A percentile compares a stretch with the other conserved stretches of the same genome.
Evolutionary conservation across 805 yeast genomes (phyloP).

Genomic region (Lachancea mirantina): DNA sequence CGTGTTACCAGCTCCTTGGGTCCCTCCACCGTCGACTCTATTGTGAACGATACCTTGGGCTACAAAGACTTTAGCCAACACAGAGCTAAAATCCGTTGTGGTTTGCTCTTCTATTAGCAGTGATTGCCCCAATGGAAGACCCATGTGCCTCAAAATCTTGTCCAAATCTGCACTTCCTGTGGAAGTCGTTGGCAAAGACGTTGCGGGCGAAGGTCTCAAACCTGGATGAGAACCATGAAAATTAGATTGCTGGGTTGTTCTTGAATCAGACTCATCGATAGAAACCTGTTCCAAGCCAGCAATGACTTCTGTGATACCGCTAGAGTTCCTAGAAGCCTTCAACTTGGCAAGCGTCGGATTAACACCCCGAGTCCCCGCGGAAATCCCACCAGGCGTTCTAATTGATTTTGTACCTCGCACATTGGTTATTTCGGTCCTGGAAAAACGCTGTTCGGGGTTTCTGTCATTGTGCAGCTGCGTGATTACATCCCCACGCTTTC

Average conservation of each 20-base stretch:
- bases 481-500: constrained; percentile 52
- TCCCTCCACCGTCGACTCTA: constrained; percentile 34
- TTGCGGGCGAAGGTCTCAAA: constrained; percentile 62
- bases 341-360: too few species aligned
- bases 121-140: constrained; percentile 72
- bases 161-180: constrained; percentile 78
- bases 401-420: too few species aligned
- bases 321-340: too few species aligned
- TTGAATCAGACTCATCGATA: too few species aligned
- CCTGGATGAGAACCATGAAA: constrained; percentile 41
- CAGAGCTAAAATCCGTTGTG: constrained; percentile 78
- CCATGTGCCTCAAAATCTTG: constrained; percentile 67
- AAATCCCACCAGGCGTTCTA: too few species aligned
- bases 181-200: constrained; percentile 70
- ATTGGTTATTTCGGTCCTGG: too few species aligned
- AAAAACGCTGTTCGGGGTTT: too few species aligned
- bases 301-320: too few species aligned
- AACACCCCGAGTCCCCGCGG: too few species aligned
- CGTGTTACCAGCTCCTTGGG: constrained; percentile 34
- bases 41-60: constrained; percentile 71
- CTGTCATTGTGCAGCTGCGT: too few species aligned
- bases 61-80: constrained; percentile 59
- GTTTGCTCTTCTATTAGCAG: constrained; percentile 75
- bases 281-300: too few species aligned
- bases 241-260: not conserved